Percentiles rank a stretch among this genome's conserved stretches.
phyloP scores from a whole-genome alignment of 2,329 filamentous ascomycete species.

The Phialophora verrucosa region DNA sequence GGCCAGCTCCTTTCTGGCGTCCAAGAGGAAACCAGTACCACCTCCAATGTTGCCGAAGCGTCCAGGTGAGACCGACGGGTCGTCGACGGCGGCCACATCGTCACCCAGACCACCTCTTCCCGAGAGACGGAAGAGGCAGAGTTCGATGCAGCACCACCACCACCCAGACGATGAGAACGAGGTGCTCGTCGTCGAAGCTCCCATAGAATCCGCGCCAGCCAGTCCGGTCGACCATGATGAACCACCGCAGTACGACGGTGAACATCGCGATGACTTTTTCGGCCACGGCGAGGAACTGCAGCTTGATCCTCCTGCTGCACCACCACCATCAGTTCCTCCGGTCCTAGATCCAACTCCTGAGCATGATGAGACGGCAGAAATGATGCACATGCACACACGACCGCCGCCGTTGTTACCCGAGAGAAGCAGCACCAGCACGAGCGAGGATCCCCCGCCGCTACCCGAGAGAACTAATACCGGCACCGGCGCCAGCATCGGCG shows the following conservation, averaged over 20 bases:
- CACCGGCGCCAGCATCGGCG: too few relatives aligned
- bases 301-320: not conserved
- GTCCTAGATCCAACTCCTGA: too few relatives aligned
- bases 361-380: not conserved
- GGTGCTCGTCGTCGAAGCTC: conserved; percentile 69
- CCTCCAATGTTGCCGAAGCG: conserved; percentile 46
- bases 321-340: not conserved
- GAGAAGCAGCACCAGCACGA: not conserved
- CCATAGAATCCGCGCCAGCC: conserved; percentile 65
- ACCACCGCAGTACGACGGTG: not conserved
- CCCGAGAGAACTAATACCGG: too few relatives aligned
- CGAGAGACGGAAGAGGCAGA: conserved; percentile 51
- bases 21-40: conserved; percentile 69
- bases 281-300: conserved; percentile 35
- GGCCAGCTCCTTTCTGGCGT: conserved; percentile 63
- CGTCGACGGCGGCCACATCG: conserved; percentile 39
- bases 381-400: conserved; percentile 5
- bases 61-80: conserved; percentile 36
- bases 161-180: conserved; percentile 49
- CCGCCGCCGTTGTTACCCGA: conserved; percentile 12
- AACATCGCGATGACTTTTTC: conserved; percentile 39
- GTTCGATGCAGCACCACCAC: conserved; percentile 36
- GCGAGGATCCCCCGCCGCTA: too few relatives aligned
- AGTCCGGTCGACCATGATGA: conserved; percentile 52
- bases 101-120: conserved; percentile 51